These are phyloP conservation scores for Pseudogymnoascus sp. DNA, from an alignment of 2,329 filamentous ascomycete genomes.

Conservation along the genomic window DNA sequence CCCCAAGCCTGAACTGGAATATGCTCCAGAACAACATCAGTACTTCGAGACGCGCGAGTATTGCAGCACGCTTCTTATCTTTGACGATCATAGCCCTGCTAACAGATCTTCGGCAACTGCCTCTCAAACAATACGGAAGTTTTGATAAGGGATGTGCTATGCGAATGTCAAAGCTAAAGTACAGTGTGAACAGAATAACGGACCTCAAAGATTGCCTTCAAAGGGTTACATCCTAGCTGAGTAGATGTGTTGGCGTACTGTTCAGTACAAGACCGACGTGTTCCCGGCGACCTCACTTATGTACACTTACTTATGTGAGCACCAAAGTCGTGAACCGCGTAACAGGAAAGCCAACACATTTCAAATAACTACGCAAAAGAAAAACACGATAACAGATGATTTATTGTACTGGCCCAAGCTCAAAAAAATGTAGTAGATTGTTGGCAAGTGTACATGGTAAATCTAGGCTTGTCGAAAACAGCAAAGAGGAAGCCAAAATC, in stretches of 20 bases:
- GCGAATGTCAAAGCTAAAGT: neutral
- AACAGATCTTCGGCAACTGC: neutral
- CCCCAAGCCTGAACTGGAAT: neutral
- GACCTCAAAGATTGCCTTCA: neutral
- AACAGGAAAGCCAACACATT: neutral
- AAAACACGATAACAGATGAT: neutral
- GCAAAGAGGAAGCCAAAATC: neutral
- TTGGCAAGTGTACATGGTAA: neutral
- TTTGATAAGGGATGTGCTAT: neutral
- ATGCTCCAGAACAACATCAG: neutral
- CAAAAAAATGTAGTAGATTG: neutral
- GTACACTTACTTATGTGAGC: neutral
- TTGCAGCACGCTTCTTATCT: neutral
- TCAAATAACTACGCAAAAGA: neutral
- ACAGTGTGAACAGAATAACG: neutral
- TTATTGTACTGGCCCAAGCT: neutral
- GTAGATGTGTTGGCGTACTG: neutral
- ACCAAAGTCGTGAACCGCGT: neutral
- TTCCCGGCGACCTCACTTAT: neutral
- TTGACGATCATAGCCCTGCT: neutral
- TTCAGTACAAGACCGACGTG: neutral
- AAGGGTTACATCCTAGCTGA: neutral
- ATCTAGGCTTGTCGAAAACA: neutral
- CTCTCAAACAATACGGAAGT: neutral
- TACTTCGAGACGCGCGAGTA: constrained; percentile 2